Base-by-base conservation (phyloP, 192 early-diverging fungal genomes). In the Jimgerdemannia lactiflua region DNA sequence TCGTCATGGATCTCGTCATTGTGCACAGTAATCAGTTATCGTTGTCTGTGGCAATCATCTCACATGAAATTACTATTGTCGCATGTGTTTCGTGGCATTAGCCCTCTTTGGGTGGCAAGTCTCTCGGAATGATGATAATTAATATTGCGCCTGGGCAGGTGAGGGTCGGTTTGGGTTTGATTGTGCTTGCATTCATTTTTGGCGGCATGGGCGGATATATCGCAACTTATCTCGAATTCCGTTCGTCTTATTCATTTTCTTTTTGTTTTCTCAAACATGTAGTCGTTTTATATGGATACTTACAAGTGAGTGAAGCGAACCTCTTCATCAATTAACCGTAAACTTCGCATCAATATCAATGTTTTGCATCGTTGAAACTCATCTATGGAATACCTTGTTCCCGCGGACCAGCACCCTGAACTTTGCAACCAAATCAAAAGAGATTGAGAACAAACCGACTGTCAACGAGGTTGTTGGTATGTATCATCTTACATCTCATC, bases 401-500 rank as follows among this genome's bases (percentile, higher is more conserved):
- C 14, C 49, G 6, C 0, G 14, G 8, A 77, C 90, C 59, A 98
- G 94, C 71, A 99, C 98, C 3, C 89, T 99, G 41, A 98, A 99
- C 78, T 99, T 98, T 84, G 98, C 98, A 1, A 84, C 89, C 10
- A 87, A 96, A 4, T 94, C 97, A 64, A 98, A 98, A 80, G 94
- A 93, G 72, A 92, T 99, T 17, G 83, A 88, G 9, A 90, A 93
- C 19, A 89, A 89, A 69, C 95, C 98, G 4, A 85, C 93, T 59
- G 91, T 92, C 64, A 97, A 98, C 84, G 85, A 89, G 39, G 87
- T 91, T 59, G 49, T 59, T 59, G 49, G 49, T 59, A 59, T 59
- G 2, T 29, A 29, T 59, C 49, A 6, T 59, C 49, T 59, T 59
- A 2, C 49, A 59, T 59, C 8, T 59, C 49, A 59, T 14, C 49